Evolutionary conservation across 495 filamentous ascomycete species (phyloP).

Genomic region (Neurospora terricola): DNA sequence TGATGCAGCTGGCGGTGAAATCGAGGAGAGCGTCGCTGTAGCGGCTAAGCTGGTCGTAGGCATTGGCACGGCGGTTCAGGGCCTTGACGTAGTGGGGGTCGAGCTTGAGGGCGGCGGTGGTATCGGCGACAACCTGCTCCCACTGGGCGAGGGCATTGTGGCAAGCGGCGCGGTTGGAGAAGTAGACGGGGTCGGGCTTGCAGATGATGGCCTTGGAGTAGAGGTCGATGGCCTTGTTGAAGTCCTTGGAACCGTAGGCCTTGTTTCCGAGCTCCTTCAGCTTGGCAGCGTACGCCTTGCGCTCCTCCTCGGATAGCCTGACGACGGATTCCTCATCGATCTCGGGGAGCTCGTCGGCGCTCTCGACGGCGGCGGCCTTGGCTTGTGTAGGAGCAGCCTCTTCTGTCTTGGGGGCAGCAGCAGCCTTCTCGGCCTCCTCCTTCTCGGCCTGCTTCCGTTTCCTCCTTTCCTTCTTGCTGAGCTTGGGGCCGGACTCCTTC

Average conservation of each 20-base stretch:
- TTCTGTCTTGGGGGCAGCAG: constrained; percentile 6
- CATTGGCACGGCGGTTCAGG: constrained; percentile 87
- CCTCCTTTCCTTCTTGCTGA: constrained; percentile 46
- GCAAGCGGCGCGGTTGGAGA: constrained; percentile 96
- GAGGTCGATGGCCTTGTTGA: constrained; percentile 79
- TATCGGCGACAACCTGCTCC: constrained; percentile 96
- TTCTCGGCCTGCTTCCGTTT: constrained; percentile 65
- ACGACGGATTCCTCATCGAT: constrained; percentile 71
- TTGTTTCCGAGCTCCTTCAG: constrained; percentile 95
- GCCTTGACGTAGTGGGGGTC: constrained; percentile 97
- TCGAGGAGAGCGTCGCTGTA: constrained; percentile 94
- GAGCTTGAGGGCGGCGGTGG: constrained; percentile 82
- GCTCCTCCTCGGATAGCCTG: constrained; percentile 57
- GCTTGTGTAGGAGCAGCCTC: constrained; percentile 18
- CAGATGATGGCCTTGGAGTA: constrained; percentile 94
- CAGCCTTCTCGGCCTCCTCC: constrained; percentile 39
- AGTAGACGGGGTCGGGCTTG: constrained; percentile 95
- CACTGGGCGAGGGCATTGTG: constrained; percentile 86
- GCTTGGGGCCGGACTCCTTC: constrained; percentile 27
- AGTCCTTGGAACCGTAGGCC: constrained; percentile 88
- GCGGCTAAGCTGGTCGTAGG: constrained; percentile 84
- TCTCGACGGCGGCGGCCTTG: constrained; percentile 47
- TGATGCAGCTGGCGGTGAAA: constrained; percentile 97
- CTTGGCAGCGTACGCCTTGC: constrained; percentile 77
- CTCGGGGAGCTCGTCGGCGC: constrained; percentile 71